Conservation (phyloP, 192 early-diverging fungal species). For the Chytriomyces confervae region DNA sequence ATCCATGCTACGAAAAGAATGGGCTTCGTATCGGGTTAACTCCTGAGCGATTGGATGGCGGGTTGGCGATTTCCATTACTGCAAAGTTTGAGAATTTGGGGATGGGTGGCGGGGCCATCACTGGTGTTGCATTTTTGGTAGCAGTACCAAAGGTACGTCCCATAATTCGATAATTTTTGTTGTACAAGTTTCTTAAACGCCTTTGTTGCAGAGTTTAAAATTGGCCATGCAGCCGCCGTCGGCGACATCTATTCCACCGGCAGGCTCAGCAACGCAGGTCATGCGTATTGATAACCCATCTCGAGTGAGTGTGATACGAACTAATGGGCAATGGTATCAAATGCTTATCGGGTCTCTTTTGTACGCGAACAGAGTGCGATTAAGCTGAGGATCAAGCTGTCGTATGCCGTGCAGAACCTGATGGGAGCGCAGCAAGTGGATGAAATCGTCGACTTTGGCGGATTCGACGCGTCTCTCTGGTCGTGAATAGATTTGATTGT, state of each 20-base stretch:
- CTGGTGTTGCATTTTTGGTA: constrained; percentile 80
- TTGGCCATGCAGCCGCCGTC: constrained; percentile 85
- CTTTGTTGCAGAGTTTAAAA: constrained; percentile 65
- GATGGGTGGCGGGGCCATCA: constrained; percentile 50
- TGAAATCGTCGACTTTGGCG: constrained; percentile 58
- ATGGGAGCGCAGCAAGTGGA: constrained; percentile 40
- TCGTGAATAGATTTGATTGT: constrained; percentile 34
- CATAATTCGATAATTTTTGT: background rate
- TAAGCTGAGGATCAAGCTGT: constrained; percentile 54
- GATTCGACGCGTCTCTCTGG: constrained; percentile 54
- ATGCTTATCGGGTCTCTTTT: too few relatives aligned
- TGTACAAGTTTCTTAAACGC: background rate
- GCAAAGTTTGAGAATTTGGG: constrained; percentile 73
- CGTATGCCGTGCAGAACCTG: constrained; percentile 34
- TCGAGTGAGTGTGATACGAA: too few relatives aligned
- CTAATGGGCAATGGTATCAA: too few relatives aligned
- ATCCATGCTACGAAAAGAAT: constrained; percentile 78
- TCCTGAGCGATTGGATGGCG: constrained; percentile 70
- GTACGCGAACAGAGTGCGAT: constrained; percentile 46
- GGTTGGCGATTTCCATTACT: constrained; percentile 68
- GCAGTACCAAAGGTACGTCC: constrained; percentile 82
- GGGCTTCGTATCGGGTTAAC: constrained; percentile 77
- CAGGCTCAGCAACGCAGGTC: constrained; percentile 72
- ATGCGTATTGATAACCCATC: constrained; percentile 89
- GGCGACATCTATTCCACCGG: constrained; percentile 65